Evolutionary conservation across 2,329 filamentous ascomycete species (phyloP).

Genomic region (Trichoderma asperellum): DNA sequence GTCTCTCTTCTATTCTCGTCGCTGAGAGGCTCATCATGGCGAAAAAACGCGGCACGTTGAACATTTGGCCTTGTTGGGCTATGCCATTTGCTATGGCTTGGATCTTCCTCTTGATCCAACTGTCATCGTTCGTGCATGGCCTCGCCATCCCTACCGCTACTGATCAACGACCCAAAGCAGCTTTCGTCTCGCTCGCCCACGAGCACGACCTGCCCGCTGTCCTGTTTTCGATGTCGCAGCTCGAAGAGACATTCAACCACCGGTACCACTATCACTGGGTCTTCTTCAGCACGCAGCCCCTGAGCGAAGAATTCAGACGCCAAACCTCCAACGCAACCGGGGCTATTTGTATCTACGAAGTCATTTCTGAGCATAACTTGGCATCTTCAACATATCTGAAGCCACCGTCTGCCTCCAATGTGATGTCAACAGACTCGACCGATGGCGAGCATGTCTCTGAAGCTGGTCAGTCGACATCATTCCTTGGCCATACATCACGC

Average conservation of each 20-base stretch:
- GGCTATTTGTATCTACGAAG: constrained; percentile 71
- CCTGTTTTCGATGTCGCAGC: constrained; percentile 58
- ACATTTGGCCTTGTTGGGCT: not conserved
- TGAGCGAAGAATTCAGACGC: constrained; percentile 76
- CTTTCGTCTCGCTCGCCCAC: constrained; percentile 40
- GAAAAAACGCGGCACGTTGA: constrained; percentile 4
- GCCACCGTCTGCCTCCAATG: constrained; percentile 56
- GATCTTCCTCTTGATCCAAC: constrained; percentile 33
- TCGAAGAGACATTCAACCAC: constrained; percentile 65
- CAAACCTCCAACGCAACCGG: constrained; percentile 69
- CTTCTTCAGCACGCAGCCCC: constrained; percentile 82
- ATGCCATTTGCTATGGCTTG: constrained; percentile 29
- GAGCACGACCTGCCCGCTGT: constrained; percentile 40
- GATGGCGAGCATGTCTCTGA: constrained; percentile 50
- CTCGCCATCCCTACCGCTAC: constrained; percentile 29
- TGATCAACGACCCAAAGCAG: constrained; percentile 39
- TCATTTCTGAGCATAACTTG: constrained; percentile 78
- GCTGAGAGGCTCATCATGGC: constrained; percentile 31
- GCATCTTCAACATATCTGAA: constrained; percentile 47
- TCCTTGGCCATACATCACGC: constrained; percentile 74
- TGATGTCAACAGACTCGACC: not conserved
- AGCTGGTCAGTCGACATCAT: constrained; percentile 57
- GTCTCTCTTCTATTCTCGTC: not conserved
- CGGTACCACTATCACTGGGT: constrained; percentile 88
- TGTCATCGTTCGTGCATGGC: constrained; percentile 31